Evolutionary conservation across 306 rosid species (phyloP), one percentile per base, ranked within the genome.

Genomic region (Boehmeria nivea): DNA sequence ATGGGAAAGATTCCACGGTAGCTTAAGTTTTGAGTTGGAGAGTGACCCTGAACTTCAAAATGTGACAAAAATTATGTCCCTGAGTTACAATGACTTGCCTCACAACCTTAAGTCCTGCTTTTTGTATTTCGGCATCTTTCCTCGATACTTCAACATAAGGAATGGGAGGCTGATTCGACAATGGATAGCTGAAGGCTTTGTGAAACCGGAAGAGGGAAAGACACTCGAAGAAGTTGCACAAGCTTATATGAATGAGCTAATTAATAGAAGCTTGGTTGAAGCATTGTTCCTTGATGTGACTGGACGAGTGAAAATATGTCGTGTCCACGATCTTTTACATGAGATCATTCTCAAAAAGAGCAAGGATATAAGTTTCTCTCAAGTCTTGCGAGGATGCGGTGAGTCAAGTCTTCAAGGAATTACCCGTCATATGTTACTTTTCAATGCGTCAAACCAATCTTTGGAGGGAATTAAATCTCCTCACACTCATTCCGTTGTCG

Each of bases 181-280:
- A 19, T 70, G 75, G 69, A 61, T 70, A 1, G 75, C 64, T n/a
- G 65, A 49, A 22, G 54, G 65, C n/a, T 50, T 70, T 40, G 57
- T 63, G 3, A 54, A 56, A 48, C 3, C 4, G 6, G 26, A 16
- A n/a, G 18, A 9, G 13, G 56, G 14, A 1, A 61, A 56, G 47
- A 56, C 57, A 17, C 8, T 24, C 21, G 64, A 65, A 25, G 24
- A 46, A 22, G 63, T 55, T 38, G 71, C 57, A 12, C 31, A 65
- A 43, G 70, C 48, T 2, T 56, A 56, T 1, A 34, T 65, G 43
- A 36, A 1, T 16, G 58, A 45, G 18, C 22, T 65, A 2, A 56
- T 55, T 1, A 43, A 56, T 15, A 46, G 57, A 55, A 24, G 54
- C 12, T 16, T 57, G 4, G 28, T 56, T 65, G 33, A 46, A 66